phyloP scores from a whole-genome alignment of 225 moss, liverwort and hornwort species.

The Sphagnum contortum region DNA sequence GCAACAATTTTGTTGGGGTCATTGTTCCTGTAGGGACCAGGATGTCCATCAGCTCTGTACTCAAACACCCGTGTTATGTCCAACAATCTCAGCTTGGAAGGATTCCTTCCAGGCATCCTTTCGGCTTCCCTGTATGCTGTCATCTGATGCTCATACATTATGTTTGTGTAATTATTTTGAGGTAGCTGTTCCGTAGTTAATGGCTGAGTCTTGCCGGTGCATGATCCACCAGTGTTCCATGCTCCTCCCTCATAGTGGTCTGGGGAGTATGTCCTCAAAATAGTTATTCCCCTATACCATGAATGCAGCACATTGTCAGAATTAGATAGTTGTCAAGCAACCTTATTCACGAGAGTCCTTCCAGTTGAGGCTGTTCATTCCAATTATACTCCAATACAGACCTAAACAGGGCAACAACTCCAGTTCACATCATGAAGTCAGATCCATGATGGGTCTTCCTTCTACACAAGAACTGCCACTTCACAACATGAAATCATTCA shows the following conservation, averaged over 20 bases:
- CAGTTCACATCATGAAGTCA: no score
- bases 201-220: conserved; percentile 69
- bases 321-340: no score
- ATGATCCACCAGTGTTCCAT: conserved; percentile 86
- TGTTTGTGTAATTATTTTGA: conserved; percentile 12
- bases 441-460: no score
- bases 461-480: no score
- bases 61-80: conserved; percentile 49
- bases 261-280: conserved; percentile 69
- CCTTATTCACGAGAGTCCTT: no score
- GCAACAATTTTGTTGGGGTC: conserved; percentile 49
- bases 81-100: conserved; percentile 37
- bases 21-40: conserved; percentile 65
- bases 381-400: no score
- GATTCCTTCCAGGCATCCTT: conserved; percentile 3
- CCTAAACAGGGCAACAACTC: no score
- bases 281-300: conserved; percentile 49
- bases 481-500: no score
- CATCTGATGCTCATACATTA: conserved; percentile 45
- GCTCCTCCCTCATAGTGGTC: conserved; percentile 76
- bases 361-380: no score
- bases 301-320: no score
- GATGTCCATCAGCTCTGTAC: conserved; percentile 66
- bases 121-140: conserved; percentile 24
- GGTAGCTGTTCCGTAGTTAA: conserved; percentile 18